Evolutionary conservation across 1,284 basidiomycete genomes (phyloP).

Genomic region (Caloboletus inedulis): DNA sequence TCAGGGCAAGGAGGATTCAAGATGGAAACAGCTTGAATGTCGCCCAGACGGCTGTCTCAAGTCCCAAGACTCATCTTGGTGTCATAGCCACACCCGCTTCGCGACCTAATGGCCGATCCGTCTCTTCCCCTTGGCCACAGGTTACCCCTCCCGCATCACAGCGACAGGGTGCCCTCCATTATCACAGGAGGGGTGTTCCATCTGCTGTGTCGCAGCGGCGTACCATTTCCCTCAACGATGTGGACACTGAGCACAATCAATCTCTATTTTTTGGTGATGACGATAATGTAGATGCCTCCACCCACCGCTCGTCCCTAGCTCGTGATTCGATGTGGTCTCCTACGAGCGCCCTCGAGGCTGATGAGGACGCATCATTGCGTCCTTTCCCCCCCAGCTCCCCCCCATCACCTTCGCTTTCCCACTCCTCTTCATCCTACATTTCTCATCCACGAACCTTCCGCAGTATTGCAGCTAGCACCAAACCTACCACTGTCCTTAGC

Average conservation of each 20-base stretch:
- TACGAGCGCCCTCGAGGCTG: slow-evolving; percentile 69
- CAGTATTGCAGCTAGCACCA: slow-evolving; percentile 86
- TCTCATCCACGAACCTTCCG: slow-evolving; percentile 76
- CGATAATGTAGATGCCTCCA: slow-evolving; percentile 40
- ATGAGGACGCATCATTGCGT: slow-evolving; percentile 86
- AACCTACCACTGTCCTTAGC: slow-evolving; percentile 90
- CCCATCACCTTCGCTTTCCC: slow-evolving; percentile 79
- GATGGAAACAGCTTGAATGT: slow-evolving; percentile 29
- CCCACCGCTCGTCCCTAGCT: slow-evolving; percentile 53
- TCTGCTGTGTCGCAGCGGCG: slow-evolving; percentile 42
- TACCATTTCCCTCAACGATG: slow-evolving; percentile 63
- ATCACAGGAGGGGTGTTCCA: slow-evolving; percentile 35
- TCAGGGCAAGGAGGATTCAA: slow-evolving; percentile 45
- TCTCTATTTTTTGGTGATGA: slow-evolving; percentile 43
- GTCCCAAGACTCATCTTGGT: slow-evolving; percentile 17
- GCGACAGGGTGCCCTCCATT: slow-evolving; percentile 21
- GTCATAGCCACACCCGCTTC: slow-evolving; percentile 21
- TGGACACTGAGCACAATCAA: slow-evolving; percentile 36
- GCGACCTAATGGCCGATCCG: slow-evolving; percentile 29
- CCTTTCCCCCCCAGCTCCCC: slow-evolving; percentile 83
- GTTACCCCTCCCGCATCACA: slow-evolving; percentile 20
- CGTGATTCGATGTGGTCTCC: slow-evolving; percentile 75
- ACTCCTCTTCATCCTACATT: slow-evolving; percentile 74
- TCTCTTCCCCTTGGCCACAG: slow-evolving; percentile 33
- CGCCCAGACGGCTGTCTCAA: slow-evolving; percentile 15